A percentile compares a stretch with the other conserved stretches of the same genome.
These are phyloP conservation scores for Populus nigra DNA, from an alignment of 345 rosid genomes.

Conservation along the genomic window DNA sequence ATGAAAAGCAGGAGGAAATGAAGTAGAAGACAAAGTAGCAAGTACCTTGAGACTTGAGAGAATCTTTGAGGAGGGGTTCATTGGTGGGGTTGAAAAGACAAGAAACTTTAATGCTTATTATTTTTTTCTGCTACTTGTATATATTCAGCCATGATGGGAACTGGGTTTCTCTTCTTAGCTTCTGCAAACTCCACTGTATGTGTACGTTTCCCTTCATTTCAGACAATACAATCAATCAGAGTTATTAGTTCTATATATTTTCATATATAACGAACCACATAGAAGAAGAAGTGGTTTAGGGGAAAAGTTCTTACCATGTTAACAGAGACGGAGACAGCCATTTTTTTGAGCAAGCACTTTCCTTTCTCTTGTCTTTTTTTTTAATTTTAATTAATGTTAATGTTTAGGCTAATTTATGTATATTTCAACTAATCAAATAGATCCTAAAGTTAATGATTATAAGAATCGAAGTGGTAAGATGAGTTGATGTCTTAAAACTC, in stretches of 20 bases:
- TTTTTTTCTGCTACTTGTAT: background rate
- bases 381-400: too few relatives aligned
- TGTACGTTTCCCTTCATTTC: background rate
- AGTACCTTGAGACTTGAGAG: conserved; percentile 52
- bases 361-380: background rate
- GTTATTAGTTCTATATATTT: background rate
- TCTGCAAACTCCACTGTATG: background rate
- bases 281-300: background rate
- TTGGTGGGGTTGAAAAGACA: conserved; percentile 35
- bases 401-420: too few relatives aligned
- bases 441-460: too few relatives aligned
- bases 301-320: background rate
- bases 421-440: too few relatives aligned
- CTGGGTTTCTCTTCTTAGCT: background rate
- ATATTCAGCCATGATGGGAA: background rate
- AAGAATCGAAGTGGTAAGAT: too few relatives aligned
- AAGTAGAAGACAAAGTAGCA: background rate
- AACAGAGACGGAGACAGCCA: background rate
- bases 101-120: conserved; percentile 19
- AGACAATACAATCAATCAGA: background rate
- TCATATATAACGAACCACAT: too few relatives aligned
- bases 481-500: background rate
- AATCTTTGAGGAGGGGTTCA: conserved; percentile 51
- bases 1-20: background rate
- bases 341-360: background rate